A percentile compares a stretch with the other conserved stretches of the same genome.
These are phyloP conservation scores for Cryptococcus jaspeensis DNA, from an alignment of 1,284 basidiomycete genomes.

Conservation along the genomic window DNA sequence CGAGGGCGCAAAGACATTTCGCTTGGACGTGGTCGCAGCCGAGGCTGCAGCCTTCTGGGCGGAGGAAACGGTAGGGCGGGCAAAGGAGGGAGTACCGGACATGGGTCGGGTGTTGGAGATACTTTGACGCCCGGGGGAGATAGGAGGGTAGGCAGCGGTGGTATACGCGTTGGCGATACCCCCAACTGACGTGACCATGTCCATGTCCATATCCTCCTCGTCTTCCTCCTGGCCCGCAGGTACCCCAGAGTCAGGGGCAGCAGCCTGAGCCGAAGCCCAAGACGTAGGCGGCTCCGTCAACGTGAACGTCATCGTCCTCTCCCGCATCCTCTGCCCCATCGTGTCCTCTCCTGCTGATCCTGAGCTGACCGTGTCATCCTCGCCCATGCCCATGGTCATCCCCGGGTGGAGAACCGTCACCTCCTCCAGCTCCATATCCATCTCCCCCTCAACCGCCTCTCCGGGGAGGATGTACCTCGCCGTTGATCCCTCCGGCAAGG, in stretches of 20 bases:
- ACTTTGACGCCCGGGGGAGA: conserved; percentile 17
- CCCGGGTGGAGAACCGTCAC: neutral
- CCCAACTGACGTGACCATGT: conserved; percentile 40
- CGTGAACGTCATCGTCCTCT: conserved; percentile 38
- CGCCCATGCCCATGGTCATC: conserved; percentile 40
- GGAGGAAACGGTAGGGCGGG: conserved; percentile 42
- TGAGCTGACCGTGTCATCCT: conserved; percentile 31
- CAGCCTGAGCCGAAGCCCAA: neutral
- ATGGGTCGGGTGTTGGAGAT: conserved; percentile 21
- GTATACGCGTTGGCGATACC: conserved; percentile 25
- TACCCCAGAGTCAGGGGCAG: neutral
- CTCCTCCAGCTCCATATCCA: conserved; percentile 39
- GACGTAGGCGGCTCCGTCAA: conserved; percentile 10
- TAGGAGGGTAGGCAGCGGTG: conserved; percentile 6
- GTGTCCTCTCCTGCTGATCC: conserved; percentile 28
- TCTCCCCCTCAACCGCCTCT: conserved; percentile 40
- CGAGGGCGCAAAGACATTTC: conserved; percentile 45
- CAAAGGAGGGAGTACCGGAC: conserved; percentile 36
- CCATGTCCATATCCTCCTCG: conserved; percentile 33
- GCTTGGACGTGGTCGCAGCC: conserved; percentile 21
- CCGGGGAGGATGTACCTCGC: conserved; percentile 19
- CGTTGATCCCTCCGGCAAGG: conserved; percentile 37
- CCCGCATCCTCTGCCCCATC: conserved; percentile 19
- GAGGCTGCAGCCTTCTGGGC: conserved; percentile 13
- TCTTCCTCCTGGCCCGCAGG: conserved; percentile 2